Base-by-base conservation (phyloP, 1,284 basidiomycete genomes). In the Cerrena zonata region DNA sequence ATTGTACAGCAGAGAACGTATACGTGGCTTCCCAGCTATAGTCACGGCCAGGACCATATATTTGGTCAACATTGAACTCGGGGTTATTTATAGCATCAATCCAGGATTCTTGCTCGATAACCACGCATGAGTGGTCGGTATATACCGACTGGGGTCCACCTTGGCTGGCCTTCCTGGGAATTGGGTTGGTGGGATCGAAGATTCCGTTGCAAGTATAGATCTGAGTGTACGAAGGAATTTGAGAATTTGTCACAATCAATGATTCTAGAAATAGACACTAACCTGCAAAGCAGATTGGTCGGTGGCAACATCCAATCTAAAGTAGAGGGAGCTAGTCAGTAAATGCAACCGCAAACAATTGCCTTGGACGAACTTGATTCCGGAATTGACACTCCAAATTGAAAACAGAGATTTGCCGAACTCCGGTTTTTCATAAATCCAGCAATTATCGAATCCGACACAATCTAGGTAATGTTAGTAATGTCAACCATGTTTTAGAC, bases 61-160 rank as follows among this genome's bases (percentile, higher is more conserved):
- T 75, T 52, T 74, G 71, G 56, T 76, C 59, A 3, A 74, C 61
- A 3, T 66, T 65, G 58, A 72, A 74, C 49, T 72, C 65, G 2
- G 72, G 74, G 48, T 76, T 71, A 61, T 77, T 76, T 49, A 78
- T 74, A 4, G 68, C 76, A 55, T 75, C 76, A 22, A 79, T 76
- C 43, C 67, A 63, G 4, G 71, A 70, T 57, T 79, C 71, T 45
- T 71, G 73, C 58, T 79, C 77, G 30, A 79, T 67, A 15, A 76
- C 77, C 15, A 78, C 52, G 49, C 74, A 76, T 2, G 71, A 72
- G 52, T 75, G 69, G 47, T 73, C 61, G 4, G 62, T 61, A 57
- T 78, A 76, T 22, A 61, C 49, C 4, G 49, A 54, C 2, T 48
- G 44, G 21, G 69, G 69, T 1, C 74, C 73, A 10, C 74, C 75